Conservation (phyloP, 2,329 filamentous ascomycete genomes). For the Acrodontium crateriforme region DNA sequence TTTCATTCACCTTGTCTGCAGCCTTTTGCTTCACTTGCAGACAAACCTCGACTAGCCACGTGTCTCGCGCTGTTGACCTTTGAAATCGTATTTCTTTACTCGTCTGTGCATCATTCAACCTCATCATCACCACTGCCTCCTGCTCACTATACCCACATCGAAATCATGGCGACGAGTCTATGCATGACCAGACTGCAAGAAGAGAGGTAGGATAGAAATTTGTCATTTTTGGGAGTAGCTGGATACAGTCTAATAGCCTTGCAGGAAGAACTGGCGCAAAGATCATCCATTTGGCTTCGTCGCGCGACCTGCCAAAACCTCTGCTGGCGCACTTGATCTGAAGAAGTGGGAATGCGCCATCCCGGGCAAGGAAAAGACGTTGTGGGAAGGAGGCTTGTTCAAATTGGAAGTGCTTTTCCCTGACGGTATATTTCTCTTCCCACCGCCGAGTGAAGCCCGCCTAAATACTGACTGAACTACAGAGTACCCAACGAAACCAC, state of each 20-base stretch:
- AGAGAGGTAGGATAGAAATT: slow-evolving; percentile 74
- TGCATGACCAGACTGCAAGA: slow-evolving; percentile 80
- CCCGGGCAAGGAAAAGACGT: slow-evolving; percentile 88
- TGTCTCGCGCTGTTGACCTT: too few relatives aligned
- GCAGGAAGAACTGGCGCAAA: slow-evolving; percentile 87
- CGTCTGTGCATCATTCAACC: too few relatives aligned
- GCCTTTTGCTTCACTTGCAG: too few relatives aligned
- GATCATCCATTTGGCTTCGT: slow-evolving; percentile 98
- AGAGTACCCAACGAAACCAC: slow-evolving; percentile 98
- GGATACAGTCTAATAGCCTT: slow-evolving; percentile 6
- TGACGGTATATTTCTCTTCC: slow-evolving; percentile 51
- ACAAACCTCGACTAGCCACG: too few relatives aligned
- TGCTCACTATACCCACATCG: too few relatives aligned
- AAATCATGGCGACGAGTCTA: too few relatives aligned
- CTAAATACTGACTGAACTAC: slow-evolving; percentile 6
- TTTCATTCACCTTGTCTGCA: too few relatives aligned
- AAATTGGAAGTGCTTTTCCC: slow-evolving; percentile 89
- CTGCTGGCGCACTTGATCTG: slow-evolving; percentile 71
- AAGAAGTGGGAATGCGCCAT: slow-evolving; percentile 96
- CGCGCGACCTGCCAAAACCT: slow-evolving; percentile 69
- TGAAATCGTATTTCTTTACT: too few relatives aligned
- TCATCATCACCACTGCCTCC: too few relatives aligned
- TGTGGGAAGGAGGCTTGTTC: slow-evolving; percentile 96
- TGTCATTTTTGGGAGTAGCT: too few relatives aligned
- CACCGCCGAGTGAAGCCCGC: background rate